Conservation (phyloP, 1,284 basidiomycete genomes). For the Cutaneotrichosporon mucoides region DNA sequence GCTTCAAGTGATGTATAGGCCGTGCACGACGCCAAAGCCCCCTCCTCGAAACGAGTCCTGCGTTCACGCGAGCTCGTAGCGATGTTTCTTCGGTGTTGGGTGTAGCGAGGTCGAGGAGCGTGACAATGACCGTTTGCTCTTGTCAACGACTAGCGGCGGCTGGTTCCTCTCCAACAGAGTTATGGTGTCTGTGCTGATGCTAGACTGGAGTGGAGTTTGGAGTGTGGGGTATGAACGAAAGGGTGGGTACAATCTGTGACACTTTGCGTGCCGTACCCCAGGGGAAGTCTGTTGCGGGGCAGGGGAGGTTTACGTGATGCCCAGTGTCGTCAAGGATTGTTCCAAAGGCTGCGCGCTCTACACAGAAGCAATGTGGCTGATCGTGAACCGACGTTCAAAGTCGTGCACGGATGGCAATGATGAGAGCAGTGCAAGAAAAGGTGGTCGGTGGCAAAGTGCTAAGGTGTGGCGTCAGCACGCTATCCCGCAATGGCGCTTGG, state of each 20-base stretch:
- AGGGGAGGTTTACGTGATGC: neutral
- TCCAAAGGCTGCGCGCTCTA: neutral
- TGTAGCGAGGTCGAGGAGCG: neutral
- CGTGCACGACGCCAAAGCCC: neutral
- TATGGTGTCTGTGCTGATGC: too few species aligned
- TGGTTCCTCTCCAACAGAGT: too few species aligned
- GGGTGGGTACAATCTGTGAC: too few species aligned
- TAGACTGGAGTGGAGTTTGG: too few species aligned
- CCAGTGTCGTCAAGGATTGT: neutral
- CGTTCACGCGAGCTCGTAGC: too few species aligned
- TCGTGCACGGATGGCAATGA: too few species aligned
- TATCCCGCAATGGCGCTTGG: neutral
- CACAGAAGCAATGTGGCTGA: too few species aligned
- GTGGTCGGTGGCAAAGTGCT: neutral
- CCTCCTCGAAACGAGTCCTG: too few species aligned
- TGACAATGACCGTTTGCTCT: too few species aligned
- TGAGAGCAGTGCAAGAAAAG: neutral
- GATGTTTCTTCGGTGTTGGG: neutral
- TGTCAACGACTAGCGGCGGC: too few species aligned
- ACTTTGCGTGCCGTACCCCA: neutral
- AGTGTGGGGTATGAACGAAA: too few species aligned
- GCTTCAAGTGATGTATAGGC: neutral
- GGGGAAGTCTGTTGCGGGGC: neutral
- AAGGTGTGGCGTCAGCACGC: constrained; percentile 2
- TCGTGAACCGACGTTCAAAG: too few species aligned